Base-by-base conservation (phyloP, 1,139 yeast species). In the Ogataea hybrid region DNA sequence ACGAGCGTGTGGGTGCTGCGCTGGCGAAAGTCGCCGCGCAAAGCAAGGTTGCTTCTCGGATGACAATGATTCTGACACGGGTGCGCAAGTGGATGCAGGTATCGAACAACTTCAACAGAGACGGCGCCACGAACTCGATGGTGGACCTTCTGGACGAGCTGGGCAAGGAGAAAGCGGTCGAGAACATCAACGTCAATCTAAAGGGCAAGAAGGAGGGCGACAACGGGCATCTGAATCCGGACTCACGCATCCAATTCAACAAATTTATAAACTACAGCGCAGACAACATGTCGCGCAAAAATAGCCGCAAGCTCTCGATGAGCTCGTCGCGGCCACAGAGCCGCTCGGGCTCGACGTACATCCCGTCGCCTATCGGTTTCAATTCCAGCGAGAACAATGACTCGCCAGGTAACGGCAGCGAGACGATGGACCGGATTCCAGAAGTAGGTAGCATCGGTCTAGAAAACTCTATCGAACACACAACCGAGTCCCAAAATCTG, bases 1-100 rank as follows among this genome's bases (percentile, higher is more conserved):
- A 61, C 43, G 61, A 61, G 10, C 58, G 64, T 29, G 66, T 73
- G 15, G 40, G 48, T 1, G 35, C 34, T 6, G 50, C 59, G 6
- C 38, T 62, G 18, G 43, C 47, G 12, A 29, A 27, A n/a, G 41
- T 62, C 15, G 53, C 63, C 3, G 52, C 54, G 28, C 61, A 63
- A 37, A 70, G 70, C 44, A 62, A 63, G 28, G 71, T 71, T 16
- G 69, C 74, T 32, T 58, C 56, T 39, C 68, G 71, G 45, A 70
- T 75, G 75, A 54, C 66, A 2, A 61, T 63, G 27, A 67, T 74
- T n/a, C 55, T 75, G 40, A 59, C 65, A 11, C 65, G 73, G 41
- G 68, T 74, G 28, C 68, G 68, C 32, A 71, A 69, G 51, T 73
- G 79, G 77, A 72, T 75, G 65, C 65, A 60, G 35, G 63, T 72